phyloP scores from a whole-genome alignment of 179 eudicot genomes.

The Sideroxylon spinosum region DNA sequence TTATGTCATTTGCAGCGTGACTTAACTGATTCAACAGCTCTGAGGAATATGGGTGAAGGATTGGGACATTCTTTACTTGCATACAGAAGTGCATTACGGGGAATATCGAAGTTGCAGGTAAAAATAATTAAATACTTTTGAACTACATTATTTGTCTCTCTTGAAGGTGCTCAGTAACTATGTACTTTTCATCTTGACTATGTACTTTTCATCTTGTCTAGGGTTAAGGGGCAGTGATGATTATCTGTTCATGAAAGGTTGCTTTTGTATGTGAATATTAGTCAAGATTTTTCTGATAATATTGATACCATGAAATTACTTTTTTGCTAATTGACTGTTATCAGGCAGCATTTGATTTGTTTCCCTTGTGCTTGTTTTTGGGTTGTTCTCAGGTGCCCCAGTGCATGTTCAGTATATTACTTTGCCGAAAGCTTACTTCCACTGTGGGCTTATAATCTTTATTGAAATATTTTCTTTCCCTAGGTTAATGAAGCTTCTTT shows the following conservation, averaged over 20 bases:
- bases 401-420: neutral
- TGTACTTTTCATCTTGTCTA: too few relatives aligned
- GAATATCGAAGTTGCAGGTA: slow-evolving; percentile 87
- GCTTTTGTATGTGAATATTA: too few relatives aligned
- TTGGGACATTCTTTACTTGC: slow-evolving; percentile 84
- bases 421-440: neutral
- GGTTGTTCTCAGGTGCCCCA: neutral
- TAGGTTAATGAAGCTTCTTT: slow-evolving; percentile 82
- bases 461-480: neutral
- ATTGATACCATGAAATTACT: neutral
- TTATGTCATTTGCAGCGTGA: slow-evolving; percentile 62
- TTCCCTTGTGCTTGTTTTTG: neutral
- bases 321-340: neutral
- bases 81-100: slow-evolving; percentile 72
- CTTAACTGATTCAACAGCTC: slow-evolving; percentile 91
- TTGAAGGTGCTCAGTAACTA: neutral
- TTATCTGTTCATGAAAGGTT: too few relatives aligned
- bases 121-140: neutral
- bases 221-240: too few relatives aligned
- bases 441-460: neutral
- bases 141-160: neutral
- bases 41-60: slow-evolving; percentile 87
- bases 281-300: too few relatives aligned
- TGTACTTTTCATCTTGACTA: too few relatives aligned
- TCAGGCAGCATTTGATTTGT: neutral